A percentile compares a stretch with the other conserved stretches of the same genome.
These are phyloP conservation scores for Corynespora cassiicola DNA, from an alignment of 2,329 filamentous ascomycete species.

Conservation along the genomic window DNA sequence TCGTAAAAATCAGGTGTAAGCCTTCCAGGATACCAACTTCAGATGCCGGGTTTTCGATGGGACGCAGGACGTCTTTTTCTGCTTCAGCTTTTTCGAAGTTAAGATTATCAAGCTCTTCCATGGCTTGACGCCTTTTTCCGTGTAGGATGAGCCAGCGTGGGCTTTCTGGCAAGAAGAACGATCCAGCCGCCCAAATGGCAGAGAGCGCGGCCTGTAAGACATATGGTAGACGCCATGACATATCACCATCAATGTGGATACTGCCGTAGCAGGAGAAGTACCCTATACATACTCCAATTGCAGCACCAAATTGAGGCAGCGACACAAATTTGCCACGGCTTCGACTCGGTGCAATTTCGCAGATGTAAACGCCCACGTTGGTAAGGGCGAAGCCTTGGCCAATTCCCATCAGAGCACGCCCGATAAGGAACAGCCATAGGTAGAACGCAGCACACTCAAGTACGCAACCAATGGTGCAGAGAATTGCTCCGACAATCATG, in stretches of 20 bases:
- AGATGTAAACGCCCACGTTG: conserved; percentile 66
- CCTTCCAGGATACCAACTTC: conserved; percentile 16
- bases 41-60: conserved; percentile 26
- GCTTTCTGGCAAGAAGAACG: conserved; percentile 14
- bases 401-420: conserved; percentile 62
- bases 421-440: conserved; percentile 61
- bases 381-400: conserved; percentile 64
- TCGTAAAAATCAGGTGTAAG: conserved; percentile 27
- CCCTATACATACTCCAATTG: conserved; percentile 59
- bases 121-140: conserved; percentile 2
- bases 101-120: too few species aligned
- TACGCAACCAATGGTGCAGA: conserved; percentile 62
- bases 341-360: conserved; percentile 64
- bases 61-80: conserved; percentile 55
- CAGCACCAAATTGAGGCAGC: conserved; percentile 60
- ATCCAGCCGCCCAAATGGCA: conserved; percentile 7
- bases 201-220: conserved; percentile 53
- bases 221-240: conserved; percentile 65
- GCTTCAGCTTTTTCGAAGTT: conserved; percentile 50
- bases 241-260: conserved; percentile 48
- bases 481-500: conserved; percentile 57
- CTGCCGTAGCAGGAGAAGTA: conserved; percentile 69
- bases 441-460: conserved; percentile 58
- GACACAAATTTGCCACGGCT: conserved; percentile 59
- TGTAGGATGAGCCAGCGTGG: conserved; percentile 24